A percentile compares a stretch with the other conserved stretches of the same genome.
Evolutionary conservation across 148 eudicot species (phyloP).

Genomic region (Mesembryanthemum crystallinum): DNA sequence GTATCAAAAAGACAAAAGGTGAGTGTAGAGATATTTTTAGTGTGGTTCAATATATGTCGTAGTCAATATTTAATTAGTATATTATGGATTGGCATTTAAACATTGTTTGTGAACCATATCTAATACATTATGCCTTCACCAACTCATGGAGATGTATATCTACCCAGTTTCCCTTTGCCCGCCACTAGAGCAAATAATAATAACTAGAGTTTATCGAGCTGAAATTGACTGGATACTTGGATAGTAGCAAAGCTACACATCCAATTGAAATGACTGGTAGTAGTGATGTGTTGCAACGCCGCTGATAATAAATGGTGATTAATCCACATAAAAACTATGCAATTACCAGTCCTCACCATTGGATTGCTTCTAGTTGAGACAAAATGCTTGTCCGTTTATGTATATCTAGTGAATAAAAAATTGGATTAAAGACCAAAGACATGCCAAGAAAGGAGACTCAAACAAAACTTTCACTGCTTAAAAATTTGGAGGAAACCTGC

Average conservation of each 20-base stretch:
- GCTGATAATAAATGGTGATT: not conserved
- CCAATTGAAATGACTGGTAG: too few relatives aligned
- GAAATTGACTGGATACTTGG: not conserved
- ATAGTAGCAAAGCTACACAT: not conserved
- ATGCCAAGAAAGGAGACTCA: not conserved
- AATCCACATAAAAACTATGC: not conserved
- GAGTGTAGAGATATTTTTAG: not conserved
- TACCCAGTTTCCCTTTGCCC: too few relatives aligned
- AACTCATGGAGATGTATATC: not conserved
- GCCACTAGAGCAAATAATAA: too few relatives aligned
- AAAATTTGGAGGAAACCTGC: not conserved
- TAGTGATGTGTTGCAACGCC: too few relatives aligned
- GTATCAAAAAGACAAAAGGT: not conserved
- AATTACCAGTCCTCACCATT: not conserved
- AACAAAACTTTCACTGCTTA: not conserved
- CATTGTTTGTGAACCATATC: not conserved
- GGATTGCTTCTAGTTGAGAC: not conserved
- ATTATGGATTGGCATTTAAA: not conserved
- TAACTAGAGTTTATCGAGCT: too few relatives aligned
- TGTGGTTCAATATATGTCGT: not conserved
- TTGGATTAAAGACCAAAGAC: not conserved
- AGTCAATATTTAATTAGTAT: not conserved
- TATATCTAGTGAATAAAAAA: not conserved
- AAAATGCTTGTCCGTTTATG: not conserved
- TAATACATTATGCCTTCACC: not conserved